A percentile compares a stretch with the other conserved stretches of the same genome.
Evolutionary conservation across 768 basidiomycete genomes (phyloP).

Genomic region (Lentinula raphanica): DNA sequence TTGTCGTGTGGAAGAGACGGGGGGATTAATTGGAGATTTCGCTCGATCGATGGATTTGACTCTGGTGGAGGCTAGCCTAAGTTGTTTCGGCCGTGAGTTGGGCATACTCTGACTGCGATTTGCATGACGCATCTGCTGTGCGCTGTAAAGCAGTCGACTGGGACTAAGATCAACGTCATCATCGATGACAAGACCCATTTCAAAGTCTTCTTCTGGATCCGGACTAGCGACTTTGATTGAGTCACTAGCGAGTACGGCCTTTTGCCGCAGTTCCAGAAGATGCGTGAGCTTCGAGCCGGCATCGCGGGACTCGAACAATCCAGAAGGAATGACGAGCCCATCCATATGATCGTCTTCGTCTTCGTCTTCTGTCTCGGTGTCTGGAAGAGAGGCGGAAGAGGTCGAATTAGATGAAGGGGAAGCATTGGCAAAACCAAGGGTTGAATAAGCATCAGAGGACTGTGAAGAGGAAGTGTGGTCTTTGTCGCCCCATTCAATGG

Average conservation of each 20-base stretch:
- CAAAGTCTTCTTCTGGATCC: conserved; percentile 81
- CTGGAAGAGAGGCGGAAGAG: conserved; percentile 59
- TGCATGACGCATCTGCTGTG: conserved; percentile 37
- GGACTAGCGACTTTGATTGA: conserved; percentile 47
- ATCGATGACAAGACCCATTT: conserved; percentile 77
- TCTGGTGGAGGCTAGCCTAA: conserved; percentile 57
- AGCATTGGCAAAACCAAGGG: conserved; percentile 67
- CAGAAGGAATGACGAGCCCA: conserved; percentile 72
- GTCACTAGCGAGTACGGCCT: conserved; percentile 36
- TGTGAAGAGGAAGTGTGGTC: conserved; percentile 79
- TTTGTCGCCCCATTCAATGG: conserved; percentile 82
- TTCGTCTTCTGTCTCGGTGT: conserved; percentile 67
- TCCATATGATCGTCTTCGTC: conserved; percentile 69
- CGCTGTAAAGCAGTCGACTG: conserved; percentile 57
- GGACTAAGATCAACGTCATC: conserved; percentile 81
- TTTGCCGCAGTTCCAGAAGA: conserved; percentile 51
- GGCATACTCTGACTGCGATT: conserved; percentile 60
- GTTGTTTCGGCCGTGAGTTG: conserved; percentile 40
- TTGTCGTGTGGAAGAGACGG: conserved; percentile 64
- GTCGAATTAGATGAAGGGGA: conserved; percentile 70
- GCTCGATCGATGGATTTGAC: conserved; percentile 51
- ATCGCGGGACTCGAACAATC: conserved; percentile 69
- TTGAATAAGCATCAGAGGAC: conserved; percentile 84
- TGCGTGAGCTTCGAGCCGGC: conserved; percentile 46
- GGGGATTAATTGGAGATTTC: conserved; percentile 68